Conservation (phyloP, 2,329 filamentous ascomycete species). For the Monosporascus ibericus region DNA sequence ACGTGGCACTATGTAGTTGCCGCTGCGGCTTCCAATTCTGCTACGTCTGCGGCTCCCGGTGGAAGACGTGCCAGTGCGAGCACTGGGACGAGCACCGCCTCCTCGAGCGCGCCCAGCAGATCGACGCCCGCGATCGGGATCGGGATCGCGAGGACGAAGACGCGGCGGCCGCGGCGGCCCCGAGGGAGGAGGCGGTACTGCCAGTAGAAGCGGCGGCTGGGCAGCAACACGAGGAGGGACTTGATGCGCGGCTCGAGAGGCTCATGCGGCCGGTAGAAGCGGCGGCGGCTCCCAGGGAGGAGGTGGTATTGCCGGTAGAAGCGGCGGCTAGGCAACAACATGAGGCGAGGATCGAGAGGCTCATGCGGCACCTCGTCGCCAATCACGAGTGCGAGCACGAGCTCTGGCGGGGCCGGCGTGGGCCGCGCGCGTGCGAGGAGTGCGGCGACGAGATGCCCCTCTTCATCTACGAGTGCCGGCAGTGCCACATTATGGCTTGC, state of each 20-base stretch:
- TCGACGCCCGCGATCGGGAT: constrained; percentile 1
- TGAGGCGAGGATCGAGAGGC: neutral
- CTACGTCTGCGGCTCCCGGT: constrained; percentile 12
- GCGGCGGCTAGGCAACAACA: too few species aligned
- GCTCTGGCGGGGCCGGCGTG: neutral
- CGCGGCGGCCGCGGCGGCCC: too few species aligned
- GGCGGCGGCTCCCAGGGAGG: too few species aligned
- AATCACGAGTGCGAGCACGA: neutral
- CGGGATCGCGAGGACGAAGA: neutral
- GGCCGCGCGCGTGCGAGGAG: constrained; percentile 13
- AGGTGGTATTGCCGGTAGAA: too few species aligned
- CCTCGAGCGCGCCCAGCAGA: constrained; percentile 2
- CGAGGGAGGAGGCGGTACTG: too few species aligned
- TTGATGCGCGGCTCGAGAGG: too few species aligned
- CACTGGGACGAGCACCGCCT: constrained; percentile 30
- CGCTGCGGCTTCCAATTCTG: constrained; percentile 36
- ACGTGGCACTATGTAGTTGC: constrained; percentile 29
- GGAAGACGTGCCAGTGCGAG: constrained; percentile 33
- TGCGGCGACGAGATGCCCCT: constrained; percentile 21
- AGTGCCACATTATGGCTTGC: constrained; percentile 40
- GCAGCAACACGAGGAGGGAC: too few species aligned
- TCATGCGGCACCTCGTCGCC: neutral
- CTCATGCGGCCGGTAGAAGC: too few species aligned
- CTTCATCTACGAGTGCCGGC: constrained; percentile 41
- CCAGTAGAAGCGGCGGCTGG: too few species aligned